Evolutionary conservation across 305 asterid species (phyloP), one percentile per base, ranked within the genome.

Genomic region (Rubia peregrina): DNA sequence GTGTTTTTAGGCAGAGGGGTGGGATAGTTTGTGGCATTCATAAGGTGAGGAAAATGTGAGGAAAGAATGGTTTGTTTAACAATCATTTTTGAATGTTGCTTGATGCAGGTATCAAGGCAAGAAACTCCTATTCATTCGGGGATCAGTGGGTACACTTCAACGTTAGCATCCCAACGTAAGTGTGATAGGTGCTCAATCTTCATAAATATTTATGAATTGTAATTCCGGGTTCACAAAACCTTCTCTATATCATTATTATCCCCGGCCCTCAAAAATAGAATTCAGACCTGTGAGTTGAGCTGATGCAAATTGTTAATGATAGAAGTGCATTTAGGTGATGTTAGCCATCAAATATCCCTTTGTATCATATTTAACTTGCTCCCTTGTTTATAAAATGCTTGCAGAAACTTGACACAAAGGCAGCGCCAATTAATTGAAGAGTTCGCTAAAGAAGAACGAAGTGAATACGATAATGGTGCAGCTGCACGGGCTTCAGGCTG

Each of bases 71-170:
- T 13, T 16, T 10, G 36, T 53, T 51, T 48, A 55, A 33, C 41
- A 62, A 13, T 75, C 13, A 55, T 55, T 41, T 12, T n/a, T 41
- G 2, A 9, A 26, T 61, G 73, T 77, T 68, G 17, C 73, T 61
- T 71, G 26, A 24, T 78, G 76, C 89, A 94, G 97, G 99, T 70
- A 89, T 94, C 62, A 91, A 86, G 83, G 85, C 83, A 64, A 85
- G 91, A 74, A 84, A 81, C 73, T 87, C 98, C 0, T 87, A 57
- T 62, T 73, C 98, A 70, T 90, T 88, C 12, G 99, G 99, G 48
- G 96, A 94, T 70, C 89, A 94, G 77, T 94, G 82, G 73, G 98
- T 94, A 68, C 98, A 94, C 86, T 91, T 91, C 86, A 94, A 80
- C 38, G 86, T 94, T 87, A 84, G 84, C 88, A 91, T 94, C 72